Evolutionary conservation across 2,329 filamentous ascomycete genomes (phyloP).

Genomic region (Hypoxylon sp.): DNA sequence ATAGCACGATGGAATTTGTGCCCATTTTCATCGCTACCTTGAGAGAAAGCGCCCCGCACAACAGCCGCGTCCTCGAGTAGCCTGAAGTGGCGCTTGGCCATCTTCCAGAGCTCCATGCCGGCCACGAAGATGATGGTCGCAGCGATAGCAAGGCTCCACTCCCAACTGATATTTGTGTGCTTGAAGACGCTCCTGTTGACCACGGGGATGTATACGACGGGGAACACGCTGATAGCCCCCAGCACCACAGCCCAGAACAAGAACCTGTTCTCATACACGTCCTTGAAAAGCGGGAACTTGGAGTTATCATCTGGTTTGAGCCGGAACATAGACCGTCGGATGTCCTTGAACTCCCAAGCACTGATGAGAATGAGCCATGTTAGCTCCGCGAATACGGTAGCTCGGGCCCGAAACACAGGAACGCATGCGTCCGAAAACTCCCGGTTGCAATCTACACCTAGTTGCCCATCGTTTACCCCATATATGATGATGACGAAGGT

Average conservation of each 20-base stretch:
- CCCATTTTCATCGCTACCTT: conserved; percentile 65
- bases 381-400: conserved; percentile 79
- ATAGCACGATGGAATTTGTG: conserved; percentile 64
- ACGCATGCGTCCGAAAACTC: conserved; percentile 69
- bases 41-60: conserved; percentile 66
- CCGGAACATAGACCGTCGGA: conserved; percentile 79
- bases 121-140: conserved; percentile 75
- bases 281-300: conserved; percentile 69
- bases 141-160: conserved; percentile 79
- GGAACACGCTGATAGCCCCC: conserved; percentile 74
- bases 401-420: conserved; percentile 77
- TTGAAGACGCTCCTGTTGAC: conserved; percentile 81
- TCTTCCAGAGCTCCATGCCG: conserved; percentile 81
- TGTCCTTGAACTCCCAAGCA: conserved; percentile 83
- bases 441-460: conserved; percentile 76
- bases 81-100: conserved; percentile 71
- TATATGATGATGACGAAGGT: conserved; percentile 77
- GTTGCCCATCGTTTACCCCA: conserved; percentile 67
- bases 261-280: conserved; percentile 79
- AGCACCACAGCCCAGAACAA: conserved; percentile 76
- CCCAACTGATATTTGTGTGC: conserved; percentile 80
- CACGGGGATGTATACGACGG: conserved; percentile 79
- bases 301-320: conserved; percentile 70
- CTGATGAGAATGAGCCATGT: conserved; percentile 82
- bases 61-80: conserved; percentile 68